Base-by-base conservation (phyloP, 148 eudicot species). In the Salicornia ramosissima region DNA sequence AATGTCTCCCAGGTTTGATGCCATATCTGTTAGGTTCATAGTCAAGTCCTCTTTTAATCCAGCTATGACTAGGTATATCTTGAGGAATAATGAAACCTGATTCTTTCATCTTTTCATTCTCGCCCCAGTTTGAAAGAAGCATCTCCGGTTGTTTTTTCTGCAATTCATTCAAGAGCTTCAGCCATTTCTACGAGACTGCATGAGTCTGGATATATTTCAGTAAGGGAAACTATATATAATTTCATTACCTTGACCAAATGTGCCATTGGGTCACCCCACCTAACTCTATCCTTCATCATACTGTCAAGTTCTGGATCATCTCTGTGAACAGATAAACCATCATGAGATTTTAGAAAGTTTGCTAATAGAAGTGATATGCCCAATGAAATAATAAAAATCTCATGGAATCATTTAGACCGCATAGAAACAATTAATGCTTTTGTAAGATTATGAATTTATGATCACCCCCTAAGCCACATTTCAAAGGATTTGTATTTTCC, bases 201-300 rank as follows among this genome's bases (percentile, higher is more conserved):
- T n/a, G n/a, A 43, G 8, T 21, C 11, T 9, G 47, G 31, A 43
- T 5, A 57, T 25, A n/a, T n/a, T 55, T 36, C 33, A 25, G 31
- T 15, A 40, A 28, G 3, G 40, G 34, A 59, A 45, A 45, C 19
- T n/a, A n/a, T n/a, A 25, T 45, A 39, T 2, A 19, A 46, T 15
- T 50, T 5, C 33, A 42, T 59, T 74, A 86, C 99, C 96, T 94
- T 89, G 64, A 87, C 97, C 75, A 94, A 79, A 81, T 91, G 96
- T 29, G 99, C 97, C 99, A 94, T 94, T n/a, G 99, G 99, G 77
- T 94, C 99, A 73, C 99, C 99, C 96, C 96, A 94, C 78, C 99
- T 79, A 5, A 87, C 59, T 76, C 88, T 79, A 12, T 87, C 96
- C 80, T 85, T 94, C 78, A 91, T 72, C 96, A 86, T 79, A 33